phyloP scores from a whole-genome alignment of 176 grass and related monocot genomes.

The Saccharum spontaneum region DNA sequence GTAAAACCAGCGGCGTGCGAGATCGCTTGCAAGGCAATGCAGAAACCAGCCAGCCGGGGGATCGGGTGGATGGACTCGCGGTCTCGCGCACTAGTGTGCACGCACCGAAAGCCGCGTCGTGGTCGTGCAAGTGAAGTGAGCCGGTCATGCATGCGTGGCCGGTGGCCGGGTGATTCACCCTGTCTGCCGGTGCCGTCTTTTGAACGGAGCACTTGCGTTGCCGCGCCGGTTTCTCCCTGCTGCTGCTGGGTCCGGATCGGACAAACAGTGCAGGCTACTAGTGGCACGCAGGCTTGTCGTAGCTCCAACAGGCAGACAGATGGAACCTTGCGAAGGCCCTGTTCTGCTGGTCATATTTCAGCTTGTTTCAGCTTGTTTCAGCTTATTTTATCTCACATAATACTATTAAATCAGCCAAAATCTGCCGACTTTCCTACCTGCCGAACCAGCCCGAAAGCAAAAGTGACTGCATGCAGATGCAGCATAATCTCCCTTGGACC shows the following conservation, averaged over 20 bases:
- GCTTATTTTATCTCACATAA: too few relatives aligned
- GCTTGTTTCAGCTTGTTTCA: too few relatives aligned
- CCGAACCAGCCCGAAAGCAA: too few relatives aligned
- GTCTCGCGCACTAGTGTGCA: neutral
- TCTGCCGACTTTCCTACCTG: too few relatives aligned
- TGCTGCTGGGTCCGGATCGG: neutral
- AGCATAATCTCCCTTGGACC: neutral
- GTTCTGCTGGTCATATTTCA: too few relatives aligned
- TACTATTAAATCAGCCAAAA: too few relatives aligned
- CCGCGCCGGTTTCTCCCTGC: neutral
- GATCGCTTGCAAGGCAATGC: conserved; percentile 42
- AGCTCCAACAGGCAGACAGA: neutral
- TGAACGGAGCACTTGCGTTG: conserved; percentile 14
- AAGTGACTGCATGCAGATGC: neutral
- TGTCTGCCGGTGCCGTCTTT: conserved; percentile 1
- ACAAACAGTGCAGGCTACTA: neutral
- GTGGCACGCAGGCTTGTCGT: neutral
- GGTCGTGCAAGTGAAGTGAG: neutral
- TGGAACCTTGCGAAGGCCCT: neutral
- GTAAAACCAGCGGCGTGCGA: neutral
- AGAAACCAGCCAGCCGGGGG: neutral
- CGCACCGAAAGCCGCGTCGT: conserved; percentile 25
- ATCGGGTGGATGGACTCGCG: neutral
- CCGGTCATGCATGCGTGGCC: neutral
- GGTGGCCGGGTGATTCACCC: neutral